phyloP scores from a whole-genome alignment of 208 protist genomes.

The Leishmania martiniquensis region DNA sequence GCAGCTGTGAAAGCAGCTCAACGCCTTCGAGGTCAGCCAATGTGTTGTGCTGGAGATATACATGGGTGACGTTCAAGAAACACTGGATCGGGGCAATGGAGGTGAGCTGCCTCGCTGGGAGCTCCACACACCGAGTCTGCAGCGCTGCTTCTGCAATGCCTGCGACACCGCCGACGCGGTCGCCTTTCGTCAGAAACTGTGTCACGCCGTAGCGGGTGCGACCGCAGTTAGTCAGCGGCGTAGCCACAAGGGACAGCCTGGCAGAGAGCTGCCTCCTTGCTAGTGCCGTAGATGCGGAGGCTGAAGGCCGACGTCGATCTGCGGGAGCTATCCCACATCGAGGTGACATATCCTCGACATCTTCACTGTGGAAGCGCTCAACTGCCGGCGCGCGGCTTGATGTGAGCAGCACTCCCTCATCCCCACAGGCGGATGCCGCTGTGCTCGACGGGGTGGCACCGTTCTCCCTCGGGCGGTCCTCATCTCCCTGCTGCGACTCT shows the following conservation, averaged over 20 bases:
- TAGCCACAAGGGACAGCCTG: not conserved
- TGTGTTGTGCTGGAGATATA: conserved; percentile 82
- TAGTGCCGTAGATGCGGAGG: not conserved
- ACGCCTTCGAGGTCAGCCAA: conserved; percentile 62
- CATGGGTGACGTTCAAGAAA: conserved; percentile 77
- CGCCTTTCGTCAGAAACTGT: conserved; percentile 40
- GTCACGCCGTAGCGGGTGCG: conserved; percentile 9
- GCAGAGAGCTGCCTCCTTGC: not conserved
- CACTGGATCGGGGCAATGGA: conserved; percentile 46
- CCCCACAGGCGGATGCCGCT: not conserved
- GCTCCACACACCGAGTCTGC: conserved; percentile 53
- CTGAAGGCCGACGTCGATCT: not conserved
- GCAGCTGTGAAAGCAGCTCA: conserved; percentile 59
- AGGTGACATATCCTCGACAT: not conserved
- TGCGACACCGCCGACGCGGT: conserved; percentile 57
- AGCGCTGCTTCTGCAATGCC: conserved; percentile 71
- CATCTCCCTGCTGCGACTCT: not conserved
- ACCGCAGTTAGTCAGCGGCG: not conserved
- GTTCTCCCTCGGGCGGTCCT: not conserved
- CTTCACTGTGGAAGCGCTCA: not conserved
- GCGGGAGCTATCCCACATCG: not conserved
- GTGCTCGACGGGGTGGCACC: not conserved
- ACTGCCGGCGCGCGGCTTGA: not conserved
- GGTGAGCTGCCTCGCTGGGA: conserved; percentile 41
- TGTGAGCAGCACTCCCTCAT: not conserved